Evolutionary conservation across 2,329 filamentous ascomycete species (phyloP).

Genomic region (Sporothrix curviconia): DNA sequence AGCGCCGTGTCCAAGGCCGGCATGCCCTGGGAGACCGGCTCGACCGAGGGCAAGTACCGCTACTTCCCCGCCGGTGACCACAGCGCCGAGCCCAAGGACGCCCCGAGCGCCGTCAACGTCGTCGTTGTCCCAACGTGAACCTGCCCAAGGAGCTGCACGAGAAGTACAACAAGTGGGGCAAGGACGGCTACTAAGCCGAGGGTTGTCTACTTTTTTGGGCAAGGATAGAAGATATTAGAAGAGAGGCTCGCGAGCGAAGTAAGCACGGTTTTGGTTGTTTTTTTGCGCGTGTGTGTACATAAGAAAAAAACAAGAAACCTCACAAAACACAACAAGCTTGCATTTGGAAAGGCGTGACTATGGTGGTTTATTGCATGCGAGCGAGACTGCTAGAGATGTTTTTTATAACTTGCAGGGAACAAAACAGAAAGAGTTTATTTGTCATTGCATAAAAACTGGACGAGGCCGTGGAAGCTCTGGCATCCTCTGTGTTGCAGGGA

Average conservation of each 20-base stretch:
- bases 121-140: slow-evolving; percentile 88
- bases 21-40: slow-evolving; percentile 84
- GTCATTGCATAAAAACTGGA: not conserved
- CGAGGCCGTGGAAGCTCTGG: too few relatives aligned
- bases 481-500: too few relatives aligned
- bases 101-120: slow-evolving; percentile 89
- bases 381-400: too few relatives aligned
- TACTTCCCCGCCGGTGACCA: slow-evolving; percentile 83
- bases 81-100: slow-evolving; percentile 70
- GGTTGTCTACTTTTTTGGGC: not conserved
- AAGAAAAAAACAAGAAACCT: not conserved
- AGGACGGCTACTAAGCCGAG: slow-evolving; percentile 73
- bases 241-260: not conserved
- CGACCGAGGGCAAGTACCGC: slow-evolving; percentile 60
- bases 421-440: not conserved
- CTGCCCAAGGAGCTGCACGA: slow-evolving; percentile 92
- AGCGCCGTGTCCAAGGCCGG: slow-evolving; percentile 63
- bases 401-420: too few relatives aligned
- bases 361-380: too few relatives aligned
- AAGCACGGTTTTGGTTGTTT: not conserved
- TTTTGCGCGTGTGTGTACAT: not conserved
- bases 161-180: slow-evolving; percentile 99
- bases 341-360: not conserved
- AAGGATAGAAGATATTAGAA: not conserved
- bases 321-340: not conserved